Evolutionary conservation across 352 stramenopile species (phyloP), one percentile per base, ranked within the genome.

Genomic region (Globisporangium sylvaticum): DNA sequence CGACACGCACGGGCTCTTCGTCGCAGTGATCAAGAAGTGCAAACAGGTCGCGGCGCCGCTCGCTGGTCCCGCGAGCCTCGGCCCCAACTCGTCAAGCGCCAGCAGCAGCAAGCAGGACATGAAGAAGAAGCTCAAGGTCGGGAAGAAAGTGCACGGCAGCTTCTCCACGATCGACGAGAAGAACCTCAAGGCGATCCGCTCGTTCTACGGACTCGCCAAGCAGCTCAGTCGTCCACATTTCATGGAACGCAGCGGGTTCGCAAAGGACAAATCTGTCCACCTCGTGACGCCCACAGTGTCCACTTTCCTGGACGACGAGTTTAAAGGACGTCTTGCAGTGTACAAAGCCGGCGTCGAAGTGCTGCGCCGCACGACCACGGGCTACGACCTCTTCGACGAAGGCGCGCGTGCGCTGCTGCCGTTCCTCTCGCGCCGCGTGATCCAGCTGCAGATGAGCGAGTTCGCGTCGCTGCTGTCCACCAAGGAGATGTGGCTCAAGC

Each of bases 1-100:
- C 64, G 91, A 99, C 74, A 98, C 97, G 0, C 96, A 98, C 58
- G 98, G 97, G 0, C 98, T 99, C 66, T 99, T 99, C 73, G 68
- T 99, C n/a, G 92, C 92, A 18, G 80, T 99, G 14, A 87, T 99
- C 31, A 97, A 96, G 66, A 92, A 91, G 64, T 57, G 78, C 58
- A 69, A 71, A 62, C 75, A 74, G 22, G 12, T 62, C 4, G 46
- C 29, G 0, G 55, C 70, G 15, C 57, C 62, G 25, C 71, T 81
- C 25, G 70, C 70, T 52, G 79, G 75, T 4, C 81, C 83, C 44
- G 75, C 82, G 4, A 27, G 42, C 10, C 42, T 48, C 18, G 15
- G 18, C 25, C 1, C 22, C 44, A 29, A 32, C 4, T 37, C 65
- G 32, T 27, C 69, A 12, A 55, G 9, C 10, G 5, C 69, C 22